phyloP scores from a whole-genome alignment of 495 filamentous ascomycete genomes.

The Thermochaetoides thermophila region DNA sequence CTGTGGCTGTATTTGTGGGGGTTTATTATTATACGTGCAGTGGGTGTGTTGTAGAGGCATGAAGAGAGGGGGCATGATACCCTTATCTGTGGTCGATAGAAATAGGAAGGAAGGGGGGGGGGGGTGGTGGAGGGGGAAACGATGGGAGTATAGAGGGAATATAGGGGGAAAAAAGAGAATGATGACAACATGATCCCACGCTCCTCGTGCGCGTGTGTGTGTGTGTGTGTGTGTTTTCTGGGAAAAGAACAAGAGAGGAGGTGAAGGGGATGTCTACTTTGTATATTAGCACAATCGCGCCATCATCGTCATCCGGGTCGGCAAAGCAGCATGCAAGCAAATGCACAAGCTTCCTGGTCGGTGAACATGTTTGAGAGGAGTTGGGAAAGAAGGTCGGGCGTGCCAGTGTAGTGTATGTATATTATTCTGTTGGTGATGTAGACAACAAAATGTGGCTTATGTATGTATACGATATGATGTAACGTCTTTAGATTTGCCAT shows the following conservation, averaged over 20 bases:
- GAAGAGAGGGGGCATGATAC: neutral
- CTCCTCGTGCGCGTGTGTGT: too few species aligned
- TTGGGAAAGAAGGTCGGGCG: neutral
- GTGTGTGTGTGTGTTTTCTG: too few species aligned
- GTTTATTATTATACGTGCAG: too few species aligned
- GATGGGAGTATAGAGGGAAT: neutral
- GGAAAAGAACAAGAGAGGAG: neutral
- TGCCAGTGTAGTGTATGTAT: slow-evolving; percentile 7
- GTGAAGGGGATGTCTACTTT: slow-evolving; percentile 1
- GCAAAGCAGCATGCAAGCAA: slow-evolving; percentile 2
- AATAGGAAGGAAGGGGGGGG: neutral
- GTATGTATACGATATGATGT: neutral
- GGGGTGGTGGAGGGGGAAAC: too few species aligned
- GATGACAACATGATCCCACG: neutral
- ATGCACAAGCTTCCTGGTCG: neutral
- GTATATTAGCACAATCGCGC: slow-evolving; percentile 1
- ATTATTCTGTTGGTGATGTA: slow-evolving; percentile 7
- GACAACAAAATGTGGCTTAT: slow-evolving; percentile 1
- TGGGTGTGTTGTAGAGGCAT: too few species aligned
- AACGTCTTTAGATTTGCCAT: too few species aligned
- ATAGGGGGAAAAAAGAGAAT: neutral
- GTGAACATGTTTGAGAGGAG: slow-evolving; percentile 2
- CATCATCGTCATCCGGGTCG: slow-evolving; percentile 1
- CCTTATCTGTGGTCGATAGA: too few species aligned
- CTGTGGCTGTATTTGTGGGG: too few species aligned